Conservation (phyloP, 1,284 basidiomycete species). For the Trametes hirsuta region DNA sequence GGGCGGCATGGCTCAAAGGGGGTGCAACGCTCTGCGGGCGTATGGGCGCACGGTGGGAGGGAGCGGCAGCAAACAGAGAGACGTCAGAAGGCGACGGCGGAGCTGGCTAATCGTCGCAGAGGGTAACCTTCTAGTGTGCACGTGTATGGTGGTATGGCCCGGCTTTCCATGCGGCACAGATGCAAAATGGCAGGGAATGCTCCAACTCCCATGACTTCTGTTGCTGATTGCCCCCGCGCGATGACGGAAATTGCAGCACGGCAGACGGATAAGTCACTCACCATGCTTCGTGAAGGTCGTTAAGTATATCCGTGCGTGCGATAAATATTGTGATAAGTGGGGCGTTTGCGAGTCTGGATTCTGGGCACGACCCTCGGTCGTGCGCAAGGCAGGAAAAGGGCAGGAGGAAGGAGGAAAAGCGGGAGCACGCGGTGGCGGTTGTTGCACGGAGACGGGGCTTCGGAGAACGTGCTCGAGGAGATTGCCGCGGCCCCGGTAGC, state of each 20-base stretch:
- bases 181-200: conserved; percentile 17
- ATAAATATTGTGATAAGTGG: conserved; percentile 25
- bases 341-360: neutral
- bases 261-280: conserved; percentile 20
- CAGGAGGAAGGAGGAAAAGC: conserved; percentile 5
- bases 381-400: conserved; percentile 6
- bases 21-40: conserved; percentile 16
- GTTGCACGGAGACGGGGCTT: conserved; percentile 15
- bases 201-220: conserved; percentile 25
- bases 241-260: conserved; percentile 21
- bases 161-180: conserved; percentile 21
- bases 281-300: conserved; percentile 22
- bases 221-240: conserved; percentile 16
- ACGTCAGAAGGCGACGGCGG: conserved; percentile 3
- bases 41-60: conserved; percentile 18
- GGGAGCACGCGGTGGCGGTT: conserved; percentile 14
- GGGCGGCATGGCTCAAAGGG: conserved; percentile 26
- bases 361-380: neutral
- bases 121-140: conserved; percentile 25
- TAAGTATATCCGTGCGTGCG: neutral
- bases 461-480: conserved; percentile 7
- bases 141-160: conserved; percentile 23
- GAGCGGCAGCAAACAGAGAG: conserved; percentile 9
- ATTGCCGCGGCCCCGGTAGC: conserved; percentile 18
- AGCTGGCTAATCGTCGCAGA: conserved; percentile 19